A percentile compares a stretch with the other conserved stretches of the same genome.
Conservation (phyloP, 441 rosid species). For the Arabidopsis hybrid region DNA sequence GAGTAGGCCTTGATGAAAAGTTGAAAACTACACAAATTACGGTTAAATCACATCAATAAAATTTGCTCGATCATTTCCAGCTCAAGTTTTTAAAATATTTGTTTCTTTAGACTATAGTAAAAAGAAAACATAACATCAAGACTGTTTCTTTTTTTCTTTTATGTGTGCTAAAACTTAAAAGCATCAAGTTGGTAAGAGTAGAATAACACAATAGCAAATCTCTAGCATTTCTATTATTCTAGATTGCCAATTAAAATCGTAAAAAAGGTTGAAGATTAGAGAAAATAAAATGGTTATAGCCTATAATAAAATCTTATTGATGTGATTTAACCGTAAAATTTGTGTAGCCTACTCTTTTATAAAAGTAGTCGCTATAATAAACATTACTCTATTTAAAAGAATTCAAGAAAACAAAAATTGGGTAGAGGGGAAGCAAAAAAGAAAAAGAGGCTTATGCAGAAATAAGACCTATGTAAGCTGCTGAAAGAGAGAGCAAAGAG, state of each 20-base stretch:
- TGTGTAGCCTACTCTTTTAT: no score
- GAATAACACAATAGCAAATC: no score
- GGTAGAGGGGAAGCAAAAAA: neutral
- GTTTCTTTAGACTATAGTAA: no score
- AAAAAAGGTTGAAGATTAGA: neutral
- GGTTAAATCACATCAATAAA: neutral
- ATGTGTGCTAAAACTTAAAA: neutral
- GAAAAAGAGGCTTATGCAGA: constrained; percentile 52
- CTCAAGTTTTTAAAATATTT: neutral
- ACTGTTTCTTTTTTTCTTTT: no score
- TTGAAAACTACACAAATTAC: neutral
- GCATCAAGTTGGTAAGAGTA: neutral
- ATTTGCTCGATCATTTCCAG: neutral
- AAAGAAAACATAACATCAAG: no score
- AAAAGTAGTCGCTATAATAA: neutral
- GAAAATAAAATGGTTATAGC: neutral
- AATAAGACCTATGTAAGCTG: constrained; percentile 78
- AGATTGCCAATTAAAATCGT: no score
- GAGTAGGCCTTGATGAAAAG: neutral
- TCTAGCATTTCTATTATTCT: no score
- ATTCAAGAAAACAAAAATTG: constrained; percentile 13
- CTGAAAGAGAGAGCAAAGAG: constrained; percentile 64
- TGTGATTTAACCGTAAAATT: neutral
- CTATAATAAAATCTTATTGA: no score
- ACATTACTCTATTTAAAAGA: neutral